A percentile compares a stretch with the other conserved stretches of the same genome.
Conservation (phyloP, 1,284 basidiomycete species). For the Ganoderma sp. region DNA sequence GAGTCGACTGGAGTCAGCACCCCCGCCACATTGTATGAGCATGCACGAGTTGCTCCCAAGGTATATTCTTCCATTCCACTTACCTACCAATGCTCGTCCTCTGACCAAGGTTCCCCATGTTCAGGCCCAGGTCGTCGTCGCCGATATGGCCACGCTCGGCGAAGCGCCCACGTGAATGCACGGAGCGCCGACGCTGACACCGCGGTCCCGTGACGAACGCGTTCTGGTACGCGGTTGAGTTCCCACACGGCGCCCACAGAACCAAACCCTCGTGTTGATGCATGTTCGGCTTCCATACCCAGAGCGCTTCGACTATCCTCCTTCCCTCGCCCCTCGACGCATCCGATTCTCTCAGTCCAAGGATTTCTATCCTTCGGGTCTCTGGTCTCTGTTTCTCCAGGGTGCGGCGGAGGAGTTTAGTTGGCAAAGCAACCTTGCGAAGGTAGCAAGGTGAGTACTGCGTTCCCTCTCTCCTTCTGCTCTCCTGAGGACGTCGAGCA, state of each 20-base stretch:
- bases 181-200: slow-evolving; percentile 2
- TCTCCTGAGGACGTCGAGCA: slow-evolving; percentile 18
- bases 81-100: too few species aligned
- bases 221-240: slow-evolving; percentile 31
- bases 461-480: slow-evolving; percentile 2
- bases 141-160: too few species aligned
- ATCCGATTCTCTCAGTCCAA: slow-evolving; percentile 30
- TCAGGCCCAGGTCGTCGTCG: too few species aligned
- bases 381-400: slow-evolving; percentile 28
- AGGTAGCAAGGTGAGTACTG: slow-evolving; percentile 32
- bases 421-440: slow-evolving; percentile 36
- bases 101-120: too few species aligned
- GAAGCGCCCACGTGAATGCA: too few species aligned
- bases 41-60: too few species aligned
- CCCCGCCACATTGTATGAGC: too few species aligned
- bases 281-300: slow-evolving; percentile 34
- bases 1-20: too few species aligned
- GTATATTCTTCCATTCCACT: too few species aligned
- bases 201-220: slow-evolving; percentile 31
- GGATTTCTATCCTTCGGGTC: slow-evolving; percentile 23
- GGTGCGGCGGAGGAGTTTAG: slow-evolving; percentile 34
- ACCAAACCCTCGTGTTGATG: slow-evolving; percentile 38
- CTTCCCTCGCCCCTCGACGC: slow-evolving; percentile 36
- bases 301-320: slow-evolving; percentile 12
- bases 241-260: slow-evolving; percentile 34